Base-by-base conservation (phyloP, 371 early-diverging fungal species). In the Phascolomyces articulosus region DNA sequence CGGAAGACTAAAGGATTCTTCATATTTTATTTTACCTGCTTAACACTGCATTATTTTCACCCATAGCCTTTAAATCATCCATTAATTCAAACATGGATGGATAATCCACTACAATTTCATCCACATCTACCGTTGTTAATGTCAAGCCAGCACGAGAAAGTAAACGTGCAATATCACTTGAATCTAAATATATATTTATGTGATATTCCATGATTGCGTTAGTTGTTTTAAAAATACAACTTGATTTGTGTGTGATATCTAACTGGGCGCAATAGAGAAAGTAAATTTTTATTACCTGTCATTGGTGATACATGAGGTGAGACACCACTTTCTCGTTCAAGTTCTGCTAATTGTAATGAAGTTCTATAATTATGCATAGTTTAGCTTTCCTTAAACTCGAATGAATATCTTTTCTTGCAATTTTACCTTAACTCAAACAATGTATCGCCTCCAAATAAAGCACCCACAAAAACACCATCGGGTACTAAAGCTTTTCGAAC, bases 401-500 rank as follows among this genome's bases (percentile, higher is more conserved):
- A 2, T 34, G 31, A 31, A 6, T 31, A 31, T 6, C 31, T 34
- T 2, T 34, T 9, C 11, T 6, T 34, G 9, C 34, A 34, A 34
- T 34, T 34, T 69, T 78, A 79, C 84, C 85, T 72, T 44, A 98
- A 78, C 72, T 98, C 97, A 82, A 92, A 97, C 26, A 98, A 77
- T 4, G 97, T 95, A 62, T 98, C 97, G 3, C 96, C 96, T 34
- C 98, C 97, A 73, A 95, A 84, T 85, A 98, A 87, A 10, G 95
- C 92, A 18, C 91, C 97, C 49, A 98, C 84, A 75, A 98, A 96
- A 34, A 92, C 89, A 24, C 96, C 94, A 73, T 98, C 96, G 0
- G 97, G 96, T 63, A 89, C 92, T 59, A 98, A 75, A 0, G 90
- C 84, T 34, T 85, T 84, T 29, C 87, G 88, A 24, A 93, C 85